Percentiles rank a stretch among this genome's conserved stretches.
These are phyloP conservation scores for Pyrenochaeta sp. DNA, from an alignment of 2,329 filamentous ascomycete genomes.

Conservation along the genomic window DNA sequence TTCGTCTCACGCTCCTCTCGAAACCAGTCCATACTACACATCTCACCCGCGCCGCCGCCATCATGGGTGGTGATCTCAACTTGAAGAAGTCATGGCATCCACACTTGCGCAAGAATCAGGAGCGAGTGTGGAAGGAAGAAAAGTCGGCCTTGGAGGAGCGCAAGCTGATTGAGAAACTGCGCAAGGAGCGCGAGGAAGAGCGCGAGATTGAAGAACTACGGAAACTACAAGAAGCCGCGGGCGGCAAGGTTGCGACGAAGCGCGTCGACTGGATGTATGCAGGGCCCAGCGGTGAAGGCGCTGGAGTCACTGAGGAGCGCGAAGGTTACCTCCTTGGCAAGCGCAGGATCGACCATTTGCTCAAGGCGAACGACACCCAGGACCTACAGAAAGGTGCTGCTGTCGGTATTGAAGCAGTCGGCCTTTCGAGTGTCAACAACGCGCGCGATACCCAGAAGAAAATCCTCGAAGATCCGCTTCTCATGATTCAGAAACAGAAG, in stretches of 20 bases:
- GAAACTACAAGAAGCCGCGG: slow-evolving; percentile 85
- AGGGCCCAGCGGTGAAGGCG: slow-evolving; percentile 79
- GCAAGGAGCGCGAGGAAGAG: slow-evolving; percentile 94
- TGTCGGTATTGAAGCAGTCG: slow-evolving; percentile 58
- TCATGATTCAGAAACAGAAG: slow-evolving; percentile 93
- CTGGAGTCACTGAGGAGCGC: slow-evolving; percentile 76
- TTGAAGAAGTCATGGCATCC: slow-evolving; percentile 91
- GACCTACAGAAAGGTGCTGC: slow-evolving; percentile 70
- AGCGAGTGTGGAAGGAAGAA: slow-evolving; percentile 88
- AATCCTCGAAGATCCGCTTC: slow-evolving; percentile 86
- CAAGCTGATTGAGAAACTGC: slow-evolving; percentile 88
- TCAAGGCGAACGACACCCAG: slow-evolving; percentile 77
- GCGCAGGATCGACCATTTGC: slow-evolving; percentile 84
- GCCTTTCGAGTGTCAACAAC: slow-evolving; percentile 70
- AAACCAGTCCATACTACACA: no score
- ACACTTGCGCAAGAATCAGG: slow-evolving; percentile 87
- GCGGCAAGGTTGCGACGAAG: slow-evolving; percentile 79
- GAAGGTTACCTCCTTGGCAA: slow-evolving; percentile 94
- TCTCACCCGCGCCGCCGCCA: no score
- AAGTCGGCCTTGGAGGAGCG: slow-evolving; percentile 92
- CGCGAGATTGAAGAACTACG: slow-evolving; percentile 91
- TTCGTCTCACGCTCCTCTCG: not conserved
- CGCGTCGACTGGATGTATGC: slow-evolving; percentile 99
- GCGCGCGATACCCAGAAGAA: slow-evolving; percentile 83
- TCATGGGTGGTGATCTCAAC: slow-evolving; percentile 94